A percentile compares a stretch with the other conserved stretches of the same genome.
phyloP scores from a whole-genome alignment of 176 grass and related monocot genomes.

The Pontederia paniculata region DNA sequence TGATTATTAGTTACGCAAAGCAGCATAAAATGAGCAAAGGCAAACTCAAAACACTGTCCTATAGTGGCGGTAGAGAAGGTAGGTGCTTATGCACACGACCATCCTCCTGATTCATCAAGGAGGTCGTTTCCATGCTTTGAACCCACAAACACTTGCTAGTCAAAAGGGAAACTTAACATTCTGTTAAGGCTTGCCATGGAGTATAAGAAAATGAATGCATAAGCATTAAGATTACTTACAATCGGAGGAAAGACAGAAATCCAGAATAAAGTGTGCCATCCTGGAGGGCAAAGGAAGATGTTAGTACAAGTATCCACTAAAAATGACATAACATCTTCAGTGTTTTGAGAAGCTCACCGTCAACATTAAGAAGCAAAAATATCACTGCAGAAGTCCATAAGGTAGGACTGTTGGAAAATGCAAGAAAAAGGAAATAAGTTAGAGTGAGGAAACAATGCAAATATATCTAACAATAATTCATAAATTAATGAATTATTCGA shows the following conservation, averaged over 20 bases:
- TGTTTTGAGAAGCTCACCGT: constrained; percentile 27
- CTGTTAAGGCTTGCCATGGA: neutral
- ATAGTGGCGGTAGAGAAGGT: neutral
- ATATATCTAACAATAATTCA: no score
- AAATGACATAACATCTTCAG: neutral
- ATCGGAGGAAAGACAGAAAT: constrained; percentile 78
- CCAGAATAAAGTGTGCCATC: constrained; percentile 75
- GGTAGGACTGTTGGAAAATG: constrained; percentile 32
- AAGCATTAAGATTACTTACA: constrained; percentile 23
- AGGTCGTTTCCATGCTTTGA: no score
- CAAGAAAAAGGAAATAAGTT: neutral
- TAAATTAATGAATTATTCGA: no score
- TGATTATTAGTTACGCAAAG: neutral
- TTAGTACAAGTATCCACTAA: neutral
- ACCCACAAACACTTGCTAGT: no score
- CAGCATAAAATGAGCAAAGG: neutral
- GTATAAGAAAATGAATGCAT: neutral
- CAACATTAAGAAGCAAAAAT: constrained; percentile 76
- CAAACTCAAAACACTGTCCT: neutral
- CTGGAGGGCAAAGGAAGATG: constrained; percentile 18
- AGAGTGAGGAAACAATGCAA: neutral
- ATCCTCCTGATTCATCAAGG: no score
- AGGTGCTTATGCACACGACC: neutral
- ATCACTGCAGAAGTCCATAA: constrained; percentile 70
- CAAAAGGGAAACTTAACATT: no score